Percentiles rank a stretch among this genome's conserved stretches.
Conservation (phyloP, 177 flowering plant species). For the Tripterygium wilfordii region DNA sequence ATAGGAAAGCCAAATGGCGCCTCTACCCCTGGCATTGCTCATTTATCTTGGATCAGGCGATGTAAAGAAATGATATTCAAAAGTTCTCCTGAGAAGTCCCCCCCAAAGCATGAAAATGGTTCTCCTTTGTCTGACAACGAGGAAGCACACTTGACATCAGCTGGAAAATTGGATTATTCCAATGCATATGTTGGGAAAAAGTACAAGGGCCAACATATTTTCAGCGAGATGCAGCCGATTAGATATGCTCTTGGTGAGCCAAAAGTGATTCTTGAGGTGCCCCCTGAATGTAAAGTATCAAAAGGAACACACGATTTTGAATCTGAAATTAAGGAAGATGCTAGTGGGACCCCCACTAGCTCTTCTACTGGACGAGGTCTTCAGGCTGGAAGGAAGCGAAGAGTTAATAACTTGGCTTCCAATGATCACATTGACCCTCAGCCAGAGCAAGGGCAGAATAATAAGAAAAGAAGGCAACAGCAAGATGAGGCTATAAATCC, state of each 20-base stretch:
- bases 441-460: slow-evolving; percentile 20
- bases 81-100: slow-evolving; percentile 34
- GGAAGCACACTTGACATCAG: slow-evolving; percentile 11
- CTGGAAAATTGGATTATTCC: slow-evolving; percentile 11
- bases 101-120: slow-evolving; percentile 8
- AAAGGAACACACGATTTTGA: slow-evolving; percentile 12
- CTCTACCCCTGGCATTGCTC: slow-evolving; percentile 39
- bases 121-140: slow-evolving; percentile 14
- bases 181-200: slow-evolving; percentile 12
- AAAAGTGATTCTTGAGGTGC: slow-evolving; percentile 40
- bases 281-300: slow-evolving; percentile 16
- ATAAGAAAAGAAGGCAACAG: slow-evolving; percentile 45
- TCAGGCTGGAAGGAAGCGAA: slow-evolving; percentile 40
- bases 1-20: slow-evolving; percentile 18
- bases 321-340: slow-evolving; percentile 14
- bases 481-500: slow-evolving; percentile 10
- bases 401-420: slow-evolving; percentile 11
- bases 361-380: slow-evolving; percentile 16
- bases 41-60: slow-evolving; percentile 67
- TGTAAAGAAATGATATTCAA: slow-evolving; percentile 60
- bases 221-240: slow-evolving; percentile 4
- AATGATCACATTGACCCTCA: slow-evolving; percentile 12
- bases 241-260: slow-evolving; percentile 28
- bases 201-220: slow-evolving; percentile 3
- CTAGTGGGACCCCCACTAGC: slow-evolving; percentile 3